These are phyloP conservation scores for Fusarium incarnatum DNA, from an alignment of 2,329 filamentous ascomycete species.

Conservation along the genomic window DNA sequence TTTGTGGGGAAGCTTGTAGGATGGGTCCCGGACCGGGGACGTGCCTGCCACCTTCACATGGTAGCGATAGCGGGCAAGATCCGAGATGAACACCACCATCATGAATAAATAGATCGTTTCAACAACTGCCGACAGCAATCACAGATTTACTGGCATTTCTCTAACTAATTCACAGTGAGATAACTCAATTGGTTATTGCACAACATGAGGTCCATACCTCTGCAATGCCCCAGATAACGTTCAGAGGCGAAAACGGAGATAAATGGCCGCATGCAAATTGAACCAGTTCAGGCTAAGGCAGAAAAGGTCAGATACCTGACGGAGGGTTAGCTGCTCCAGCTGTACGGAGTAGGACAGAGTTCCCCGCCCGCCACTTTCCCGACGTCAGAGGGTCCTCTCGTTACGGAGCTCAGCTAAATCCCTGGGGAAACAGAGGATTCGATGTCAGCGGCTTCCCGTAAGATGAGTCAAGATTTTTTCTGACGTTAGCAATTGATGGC, in stretches of 20 bases:
- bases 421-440: neutral
- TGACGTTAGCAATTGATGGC: slow-evolving; percentile 1
- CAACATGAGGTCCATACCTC: neutral
- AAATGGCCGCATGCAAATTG: slow-evolving; percentile 12
- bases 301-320: neutral
- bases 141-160: neutral
- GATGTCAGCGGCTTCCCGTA: neutral
- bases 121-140: neutral
- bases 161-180: neutral
- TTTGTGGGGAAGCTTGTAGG: slow-evolving; percentile 11
- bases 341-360: slow-evolving; percentile 27
- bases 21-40: slow-evolving; percentile 3
- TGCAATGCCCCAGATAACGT: neutral
- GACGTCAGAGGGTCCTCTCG: slow-evolving; percentile 1
- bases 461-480: slow-evolving; percentile 9
- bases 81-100: slow-evolving; percentile 1
- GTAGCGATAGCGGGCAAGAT: slow-evolving; percentile 9
- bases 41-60: neutral
- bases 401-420: neutral
- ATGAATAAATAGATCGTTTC: neutral
- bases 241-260: neutral
- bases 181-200: rapidly evolving
- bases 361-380: slow-evolving; percentile 18
- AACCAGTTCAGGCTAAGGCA: slow-evolving; percentile 7
- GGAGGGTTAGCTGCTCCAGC: neutral